Conservation (phyloP, 2,329 filamentous ascomycete genomes). For the Epichloe gansuensis region DNA sequence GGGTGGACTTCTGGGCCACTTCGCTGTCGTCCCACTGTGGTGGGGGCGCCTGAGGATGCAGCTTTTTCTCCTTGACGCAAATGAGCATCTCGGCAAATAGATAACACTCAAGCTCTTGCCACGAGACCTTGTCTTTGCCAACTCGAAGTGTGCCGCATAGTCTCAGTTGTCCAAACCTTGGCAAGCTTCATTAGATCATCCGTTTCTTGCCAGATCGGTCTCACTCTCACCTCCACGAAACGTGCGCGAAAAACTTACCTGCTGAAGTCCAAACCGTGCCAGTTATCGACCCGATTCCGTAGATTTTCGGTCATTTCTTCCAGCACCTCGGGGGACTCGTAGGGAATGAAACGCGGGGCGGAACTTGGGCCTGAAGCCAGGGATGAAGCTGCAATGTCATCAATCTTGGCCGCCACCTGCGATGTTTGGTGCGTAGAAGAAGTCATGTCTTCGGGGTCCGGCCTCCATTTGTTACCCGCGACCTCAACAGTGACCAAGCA, state of each 20-base stretch:
- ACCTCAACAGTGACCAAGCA: conserved; percentile 92
- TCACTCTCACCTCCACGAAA: not conserved
- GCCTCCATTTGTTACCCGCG: conserved; percentile 79
- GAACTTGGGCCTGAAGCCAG: conserved; percentile 46
- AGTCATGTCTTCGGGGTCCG: conserved; percentile 70
- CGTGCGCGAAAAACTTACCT: conserved; percentile 34
- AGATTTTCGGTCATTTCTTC: conserved; percentile 80
- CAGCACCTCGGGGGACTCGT: conserved; percentile 63
- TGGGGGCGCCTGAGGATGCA: conserved; percentile 31
- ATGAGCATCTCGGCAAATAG: conserved; percentile 98
- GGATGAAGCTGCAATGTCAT: conserved; percentile 42
- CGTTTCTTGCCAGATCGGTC: not conserved
- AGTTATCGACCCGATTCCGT: conserved; percentile 84
- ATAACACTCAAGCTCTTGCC: conserved; percentile 96
- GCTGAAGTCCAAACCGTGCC: conserved; percentile 90
- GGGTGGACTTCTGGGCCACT: conserved; percentile 48
- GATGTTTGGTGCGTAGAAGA: conserved; percentile 31
- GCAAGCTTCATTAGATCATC: conserved; percentile 6
- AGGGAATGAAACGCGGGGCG: conserved; percentile 49
- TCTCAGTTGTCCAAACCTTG: conserved; percentile 78
- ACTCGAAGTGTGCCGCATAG: conserved; percentile 83
- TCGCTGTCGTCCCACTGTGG: conserved; percentile 55
- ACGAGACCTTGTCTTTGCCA: conserved; percentile 89
- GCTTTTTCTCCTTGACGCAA: conserved; percentile 95
- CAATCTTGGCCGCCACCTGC: conserved; percentile 28